Base-by-base conservation (phyloP, 2,329 filamentous ascomycete species). In the Hymenoscyphus occultus region DNA sequence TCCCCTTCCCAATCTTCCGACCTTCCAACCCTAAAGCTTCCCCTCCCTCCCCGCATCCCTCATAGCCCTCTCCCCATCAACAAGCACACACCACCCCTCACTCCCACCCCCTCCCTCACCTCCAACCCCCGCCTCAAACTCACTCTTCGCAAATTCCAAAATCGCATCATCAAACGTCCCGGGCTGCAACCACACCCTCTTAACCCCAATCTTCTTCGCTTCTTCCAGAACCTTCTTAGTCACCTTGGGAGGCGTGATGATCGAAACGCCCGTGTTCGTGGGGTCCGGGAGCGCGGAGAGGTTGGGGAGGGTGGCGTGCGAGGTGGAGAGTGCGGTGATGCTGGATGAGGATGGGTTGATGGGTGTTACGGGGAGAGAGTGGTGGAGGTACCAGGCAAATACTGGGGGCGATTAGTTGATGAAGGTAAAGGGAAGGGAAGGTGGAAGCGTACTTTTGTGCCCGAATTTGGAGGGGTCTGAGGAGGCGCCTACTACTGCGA, bases 401-500 rank as follows among this genome's bases (percentile, higher is more conserved):
- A 98, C 93, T 96, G 61, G n/a, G 56, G 35, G 7, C 2, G n/a
- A 48, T 19, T 31, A 61, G 16, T 32, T 19, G 22, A 22, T 9
- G 1, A 10, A 6, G n/a, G 3, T 16, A 2, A 22, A 2, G 31
- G n/a, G 31, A 22, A 22, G 28, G 13, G 13, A 54, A 35, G 22
- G 32, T 54, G n/a, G 14, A 39, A 13, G n/a, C 13, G 9, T 77
- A 93, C 93, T 88, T 81, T 92, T 93, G 78, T 97, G 90, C 31
- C 95, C 94, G 74, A 90, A 97, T 77, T 97, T 97, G 75, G 83
- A 81, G 51, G 90, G 82, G 78, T 96, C 92, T 61, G 90, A 91
- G 76, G 90, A 94, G 45, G 94, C 94, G 72, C 94, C 94, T 22
- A 93, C 92, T 35, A 97, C 94, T 65, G 94, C 93, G 77, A 94